Evolutionary conservation across 2,329 filamentous ascomycete genomes (phyloP).

Genomic region (Pezicula rhizophila): DNA sequence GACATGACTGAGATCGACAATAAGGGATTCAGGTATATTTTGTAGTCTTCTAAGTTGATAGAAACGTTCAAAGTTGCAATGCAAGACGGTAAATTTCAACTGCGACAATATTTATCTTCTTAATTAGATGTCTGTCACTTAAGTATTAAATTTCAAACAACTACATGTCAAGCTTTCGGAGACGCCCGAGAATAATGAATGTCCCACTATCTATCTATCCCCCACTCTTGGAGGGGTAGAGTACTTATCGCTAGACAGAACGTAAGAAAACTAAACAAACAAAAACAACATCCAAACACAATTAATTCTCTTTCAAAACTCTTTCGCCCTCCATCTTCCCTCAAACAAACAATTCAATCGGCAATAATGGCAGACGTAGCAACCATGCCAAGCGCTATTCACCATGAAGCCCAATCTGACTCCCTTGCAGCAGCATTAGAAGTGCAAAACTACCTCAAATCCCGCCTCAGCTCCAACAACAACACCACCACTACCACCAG

Average conservation of each 20-base stretch:
- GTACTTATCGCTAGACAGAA: neutral
- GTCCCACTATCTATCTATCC: neutral
- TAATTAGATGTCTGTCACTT: no score
- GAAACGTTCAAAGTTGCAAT: no score
- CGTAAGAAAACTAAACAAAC: neutral
- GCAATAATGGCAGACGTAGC: neutral
- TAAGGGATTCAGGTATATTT: conserved; percentile 45
- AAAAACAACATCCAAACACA: neutral
- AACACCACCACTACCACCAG: conserved; percentile 4
- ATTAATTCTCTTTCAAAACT: neutral
- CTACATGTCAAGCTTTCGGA: no score
- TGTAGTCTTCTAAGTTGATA: conserved; percentile 23
- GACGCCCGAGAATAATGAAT: no score
- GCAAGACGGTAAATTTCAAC: no score
- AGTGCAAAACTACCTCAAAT: conserved; percentile 21
- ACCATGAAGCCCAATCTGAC: neutral
- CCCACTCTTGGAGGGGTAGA: neutral
- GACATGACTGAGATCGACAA: conserved; percentile 52
- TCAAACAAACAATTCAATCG: neutral
- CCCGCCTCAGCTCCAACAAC: conserved; percentile 12
- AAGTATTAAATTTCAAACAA: no score
- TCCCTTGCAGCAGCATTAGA: conserved; percentile 20
- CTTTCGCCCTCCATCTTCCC: neutral
- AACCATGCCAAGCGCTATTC: neutral
- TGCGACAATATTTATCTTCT: no score